Conservation (phyloP, 1,139 yeast species). For the Pichia sp. region DNA sequence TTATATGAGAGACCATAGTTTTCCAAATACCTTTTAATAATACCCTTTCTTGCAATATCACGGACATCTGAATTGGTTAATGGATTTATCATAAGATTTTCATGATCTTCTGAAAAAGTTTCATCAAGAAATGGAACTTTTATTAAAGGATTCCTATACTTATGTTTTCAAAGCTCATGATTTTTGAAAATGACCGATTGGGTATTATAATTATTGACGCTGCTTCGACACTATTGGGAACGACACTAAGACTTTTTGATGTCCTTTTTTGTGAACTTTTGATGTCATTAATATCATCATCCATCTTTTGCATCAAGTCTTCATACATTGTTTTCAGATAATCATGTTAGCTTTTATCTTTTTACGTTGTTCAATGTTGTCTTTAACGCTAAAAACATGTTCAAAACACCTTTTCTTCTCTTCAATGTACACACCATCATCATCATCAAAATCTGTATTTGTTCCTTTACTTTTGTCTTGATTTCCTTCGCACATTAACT, state of each 20-base stretch:
- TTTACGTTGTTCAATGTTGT: too few species aligned
- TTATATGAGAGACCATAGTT: neutral
- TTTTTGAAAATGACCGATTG: neutral
- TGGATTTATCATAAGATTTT: neutral
- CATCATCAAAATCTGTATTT: too few species aligned
- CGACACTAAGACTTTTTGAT: too few species aligned
- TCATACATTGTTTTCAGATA: neutral
- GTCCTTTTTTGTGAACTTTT: neutral
- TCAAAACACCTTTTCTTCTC: too few species aligned
- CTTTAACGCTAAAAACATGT: too few species aligned
- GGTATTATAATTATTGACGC: neutral
- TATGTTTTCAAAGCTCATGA: neutral
- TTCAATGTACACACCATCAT: too few species aligned
- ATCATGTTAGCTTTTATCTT: too few species aligned
- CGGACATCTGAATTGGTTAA: neutral
- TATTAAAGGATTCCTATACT: neutral
- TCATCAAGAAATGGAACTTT: neutral
- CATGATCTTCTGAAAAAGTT: neutral
- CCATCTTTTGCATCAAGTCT: neutral
- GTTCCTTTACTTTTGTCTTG: too few species aligned
- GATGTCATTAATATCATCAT: neutral
- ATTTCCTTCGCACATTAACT: too few species aligned
- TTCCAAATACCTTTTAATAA: neutral
- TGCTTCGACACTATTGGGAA: neutral
- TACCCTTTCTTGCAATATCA: neutral